Evolutionary conservation across 106 monocot species (phyloP), one percentile per base, ranked within the genome.

Genomic region (Narthecium ossifragum): DNA sequence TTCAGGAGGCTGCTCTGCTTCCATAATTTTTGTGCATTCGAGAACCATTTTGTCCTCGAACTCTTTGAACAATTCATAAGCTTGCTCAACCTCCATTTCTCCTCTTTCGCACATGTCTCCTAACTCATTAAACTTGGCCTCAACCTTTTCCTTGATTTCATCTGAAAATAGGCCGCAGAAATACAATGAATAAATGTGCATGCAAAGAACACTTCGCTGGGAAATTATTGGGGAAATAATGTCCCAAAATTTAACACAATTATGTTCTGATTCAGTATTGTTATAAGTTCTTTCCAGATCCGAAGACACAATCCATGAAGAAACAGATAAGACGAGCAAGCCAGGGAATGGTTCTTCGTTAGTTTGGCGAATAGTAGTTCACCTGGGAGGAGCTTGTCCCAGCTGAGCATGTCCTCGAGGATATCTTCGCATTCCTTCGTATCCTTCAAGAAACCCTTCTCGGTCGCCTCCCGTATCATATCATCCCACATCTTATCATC

Each of bases 391-490:
- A 96, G 73, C 61, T 90, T 96, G 64, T 90, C 90, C 69, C 73
- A 96, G 63, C 69, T 83, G 52, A 96, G 86, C 96, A 96, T 96
- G 56, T 96, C 86, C 73, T 96, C 96, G 5, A 96, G 76, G 52
- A 90, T 90, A 3, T 65, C 71, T 71, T 96, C 96, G 50, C 90
- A 86, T 52, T 90, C 86, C 46, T 74, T 75, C 20, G 84, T 90
- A 33, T 87, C 83, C 68, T 79, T 78, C 23, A 90, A 31, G 50
- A 69, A 68, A 0, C 90, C 90, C 41, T 81, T 53, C 46, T 90
- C 96, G 1, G 67, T 86, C 5, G 70, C 96, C 64, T 90, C 83
- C 27, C 55, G 60, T 46, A 96, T 75, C 78, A 84, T 80, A 2
- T 80, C 81, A 40, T 96, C 86, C 90, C 90, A 96, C 76, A 86